Percentiles rank a stretch among this genome's conserved stretches.
phyloP scores from a whole-genome alignment of 176 grass and related monocot genomes.

The Musa schizocarpa region DNA sequence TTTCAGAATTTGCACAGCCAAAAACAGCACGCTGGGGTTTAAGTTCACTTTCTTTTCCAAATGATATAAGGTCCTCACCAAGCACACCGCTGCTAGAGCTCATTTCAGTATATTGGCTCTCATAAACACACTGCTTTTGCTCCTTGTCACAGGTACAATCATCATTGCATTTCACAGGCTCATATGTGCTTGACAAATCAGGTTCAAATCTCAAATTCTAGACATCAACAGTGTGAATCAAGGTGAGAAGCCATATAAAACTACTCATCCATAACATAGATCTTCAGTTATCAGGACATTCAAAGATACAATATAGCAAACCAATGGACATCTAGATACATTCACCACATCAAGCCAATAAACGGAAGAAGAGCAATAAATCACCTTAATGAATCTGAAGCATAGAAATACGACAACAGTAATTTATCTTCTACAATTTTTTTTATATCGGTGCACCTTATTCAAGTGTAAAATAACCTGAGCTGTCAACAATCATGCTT shows the following conservation, averaged over 20 bases:
- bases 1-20: slow-evolving; percentile 21
- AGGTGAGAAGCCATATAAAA: neutral
- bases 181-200: slow-evolving; percentile 81
- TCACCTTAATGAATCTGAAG: neutral
- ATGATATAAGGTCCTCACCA: slow-evolving; percentile 15
- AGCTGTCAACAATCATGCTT: neutral
- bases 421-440: neutral
- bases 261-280: neutral
- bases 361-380: too few species aligned
- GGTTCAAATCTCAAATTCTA: slow-evolving; percentile 91
- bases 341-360: too few species aligned
- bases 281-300: neutral
- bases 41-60: slow-evolving; percentile 15
- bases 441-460: neutral
- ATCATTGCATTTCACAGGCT: slow-evolving; percentile 78
- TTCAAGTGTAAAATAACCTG: neutral
- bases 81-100: slow-evolving; percentile 13
- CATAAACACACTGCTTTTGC: slow-evolving; percentile 8
- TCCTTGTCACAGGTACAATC: slow-evolving; percentile 63
- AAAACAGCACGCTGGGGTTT: slow-evolving; percentile 14
- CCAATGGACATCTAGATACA: neutral
- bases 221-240: slow-evolving; percentile 25
- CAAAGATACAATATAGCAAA: neutral
- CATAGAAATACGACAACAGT: neutral
- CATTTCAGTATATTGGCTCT: slow-evolving; percentile 18